phyloP scores from a whole-genome alignment of 768 basidiomycete species.

The Collybia nuda region DNA sequence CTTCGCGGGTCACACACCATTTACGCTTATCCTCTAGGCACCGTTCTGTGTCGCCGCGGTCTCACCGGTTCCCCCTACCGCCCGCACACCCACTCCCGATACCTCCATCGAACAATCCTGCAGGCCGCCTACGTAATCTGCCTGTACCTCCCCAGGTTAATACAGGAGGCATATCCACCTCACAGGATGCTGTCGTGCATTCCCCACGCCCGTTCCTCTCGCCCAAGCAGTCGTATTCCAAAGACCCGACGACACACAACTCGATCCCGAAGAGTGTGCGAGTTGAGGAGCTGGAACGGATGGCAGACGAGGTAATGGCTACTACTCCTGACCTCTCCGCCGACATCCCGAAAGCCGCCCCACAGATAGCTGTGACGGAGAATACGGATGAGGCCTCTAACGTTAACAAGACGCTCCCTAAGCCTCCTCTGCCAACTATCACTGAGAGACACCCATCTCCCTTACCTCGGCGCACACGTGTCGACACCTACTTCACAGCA shows the following conservation, averaged over 20 bases:
- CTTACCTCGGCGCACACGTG: constrained; percentile 18
- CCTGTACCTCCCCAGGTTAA: too few relatives aligned
- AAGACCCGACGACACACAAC: constrained; percentile 35
- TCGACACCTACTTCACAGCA: constrained; percentile 26
- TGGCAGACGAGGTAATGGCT: constrained; percentile 59
- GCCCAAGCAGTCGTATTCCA: constrained; percentile 56
- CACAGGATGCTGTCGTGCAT: constrained; percentile 39
- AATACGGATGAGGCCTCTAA: constrained; percentile 4
- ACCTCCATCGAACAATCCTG: neutral
- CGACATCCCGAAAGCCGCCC: constrained; percentile 27
- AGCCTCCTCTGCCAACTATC: constrained; percentile 52
- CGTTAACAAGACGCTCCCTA: constrained; percentile 61
- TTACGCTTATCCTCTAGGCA: constrained; percentile 55
- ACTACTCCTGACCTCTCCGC: constrained; percentile 34
- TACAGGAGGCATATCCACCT: neutral
- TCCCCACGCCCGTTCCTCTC: constrained; percentile 73
- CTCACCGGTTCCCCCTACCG: constrained; percentile 51
- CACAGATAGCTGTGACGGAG: too few relatives aligned
- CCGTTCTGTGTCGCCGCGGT: constrained; percentile 61
- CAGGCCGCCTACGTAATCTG: too few relatives aligned
- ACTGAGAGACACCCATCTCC: constrained; percentile 22
- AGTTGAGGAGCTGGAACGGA: constrained; percentile 71
- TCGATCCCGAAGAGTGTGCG: constrained; percentile 49
- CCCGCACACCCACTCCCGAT: constrained; percentile 12
- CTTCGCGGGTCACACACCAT: constrained; percentile 59